Evolutionary conservation across 2,329 filamentous ascomycete species (phyloP).

Genomic region (Penicillium sp.): DNA sequence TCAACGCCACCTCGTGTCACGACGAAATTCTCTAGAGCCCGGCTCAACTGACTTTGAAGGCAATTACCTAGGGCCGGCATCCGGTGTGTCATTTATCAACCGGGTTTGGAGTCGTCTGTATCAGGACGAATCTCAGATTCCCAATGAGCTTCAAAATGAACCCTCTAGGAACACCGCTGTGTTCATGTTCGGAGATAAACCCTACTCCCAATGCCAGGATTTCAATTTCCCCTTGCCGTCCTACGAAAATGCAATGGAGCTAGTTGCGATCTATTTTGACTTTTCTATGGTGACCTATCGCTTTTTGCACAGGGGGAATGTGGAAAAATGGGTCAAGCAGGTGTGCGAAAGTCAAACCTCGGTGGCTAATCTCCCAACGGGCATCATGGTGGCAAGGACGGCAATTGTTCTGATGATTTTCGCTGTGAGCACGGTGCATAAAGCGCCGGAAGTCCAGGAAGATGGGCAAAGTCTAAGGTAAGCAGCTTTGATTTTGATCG

Average conservation of each 20-base stretch:
- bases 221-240: conserved; percentile 45
- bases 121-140: conserved; percentile 53
- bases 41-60: conserved; percentile 57
- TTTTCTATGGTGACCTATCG: conserved; percentile 65
- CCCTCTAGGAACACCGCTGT: conserved; percentile 49
- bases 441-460: conserved; percentile 43
- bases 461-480: conserved; percentile 36
- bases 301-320: conserved; percentile 60
- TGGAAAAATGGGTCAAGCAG: conserved; percentile 53
- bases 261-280: conserved; percentile 62
- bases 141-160: conserved; percentile 34
- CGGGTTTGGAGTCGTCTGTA: conserved; percentile 70
- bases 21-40: conserved; percentile 50
- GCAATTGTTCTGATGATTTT: conserved; percentile 56
- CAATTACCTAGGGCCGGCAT: conserved; percentile 60
- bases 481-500: conserved; percentile 4
- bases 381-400: conserved; percentile 50
- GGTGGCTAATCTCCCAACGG: conserved; percentile 41
- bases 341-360: conserved; percentile 46
- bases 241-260: conserved; percentile 43
- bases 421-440: conserved; percentile 53
- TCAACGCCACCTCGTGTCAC: conserved; percentile 21
- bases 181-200: conserved; percentile 57
- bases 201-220: conserved; percentile 46
- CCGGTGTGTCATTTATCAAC: conserved; percentile 61